These are phyloP conservation scores for Xylaria flabelliformis DNA, from an alignment of 495 filamentous ascomycete genomes.

Conservation along the genomic window DNA sequence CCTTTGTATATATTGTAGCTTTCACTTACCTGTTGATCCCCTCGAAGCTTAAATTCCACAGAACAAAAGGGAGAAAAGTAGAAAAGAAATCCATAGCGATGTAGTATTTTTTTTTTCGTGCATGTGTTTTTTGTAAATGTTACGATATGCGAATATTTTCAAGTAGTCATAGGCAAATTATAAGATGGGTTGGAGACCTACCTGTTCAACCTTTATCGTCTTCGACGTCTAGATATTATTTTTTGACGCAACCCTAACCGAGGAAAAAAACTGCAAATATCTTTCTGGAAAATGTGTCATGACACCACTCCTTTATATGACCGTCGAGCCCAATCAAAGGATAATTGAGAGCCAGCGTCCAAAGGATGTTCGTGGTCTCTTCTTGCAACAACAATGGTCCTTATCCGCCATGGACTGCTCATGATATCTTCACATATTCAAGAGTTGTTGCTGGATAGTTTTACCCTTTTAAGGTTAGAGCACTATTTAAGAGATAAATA, in stretches of 20 bases:
- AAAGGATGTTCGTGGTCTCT: neutral
- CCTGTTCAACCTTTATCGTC: neutral
- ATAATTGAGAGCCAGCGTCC: neutral
- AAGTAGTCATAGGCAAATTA: neutral
- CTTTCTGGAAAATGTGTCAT: neutral
- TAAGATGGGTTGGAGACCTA: neutral
- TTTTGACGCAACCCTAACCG: neutral
- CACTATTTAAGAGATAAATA: neutral
- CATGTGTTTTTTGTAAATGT: neutral
- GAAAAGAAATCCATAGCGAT: neutral
- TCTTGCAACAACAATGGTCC: neutral
- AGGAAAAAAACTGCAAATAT: neutral
- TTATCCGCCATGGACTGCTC: neutral
- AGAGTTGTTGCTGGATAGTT: neutral
- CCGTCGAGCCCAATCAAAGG: neutral
- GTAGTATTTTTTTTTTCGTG: neutral
- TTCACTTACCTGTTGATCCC: too few relatives aligned
- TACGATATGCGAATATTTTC: neutral
- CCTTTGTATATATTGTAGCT: neutral
- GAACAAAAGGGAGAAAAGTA: too few relatives aligned
- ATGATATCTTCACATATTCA: neutral
- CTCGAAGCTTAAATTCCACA: too few relatives aligned
- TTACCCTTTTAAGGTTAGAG: neutral
- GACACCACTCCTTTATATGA: neutral
- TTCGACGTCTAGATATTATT: neutral